Evolutionary conservation across 2,329 filamentous ascomycete genomes (phyloP), one percentile per base, ranked within the genome.

Genomic region (Colletotrichum camelliae): DNA sequence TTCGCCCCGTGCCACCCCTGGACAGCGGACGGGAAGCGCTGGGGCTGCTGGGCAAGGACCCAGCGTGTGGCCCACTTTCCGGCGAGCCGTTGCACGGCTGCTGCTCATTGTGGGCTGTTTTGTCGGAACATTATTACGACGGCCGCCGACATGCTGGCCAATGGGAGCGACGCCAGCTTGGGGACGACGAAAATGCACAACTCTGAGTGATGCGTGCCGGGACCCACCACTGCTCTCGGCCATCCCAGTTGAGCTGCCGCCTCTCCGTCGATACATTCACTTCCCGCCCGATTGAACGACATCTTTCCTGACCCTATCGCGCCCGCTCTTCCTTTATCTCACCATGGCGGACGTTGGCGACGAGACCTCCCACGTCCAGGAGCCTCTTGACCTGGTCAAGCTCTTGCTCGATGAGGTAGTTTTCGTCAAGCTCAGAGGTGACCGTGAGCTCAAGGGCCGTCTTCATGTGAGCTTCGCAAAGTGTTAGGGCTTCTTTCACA

Each of bases 401-500:
- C 92, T 99, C 72, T 95, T 96, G 80, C 91, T 99, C 64, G 96
- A 98, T 85, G 97, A 99, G 86, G 92, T 97, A 61, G 97, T 99
- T 67, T 98, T 98, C 86, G 96, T 99, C 79, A 98, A 98, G 91
- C 90, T 99, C 79, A 92, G 97, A 82, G 97, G 97, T 80, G 97
- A 99, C 85, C 92, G 97, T 79, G 97, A 99, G 88, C 90, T 99
- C 79, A 97, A 98, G 87, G 97, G 97, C 78, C 93, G 96, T 82
- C 90, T 99, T 82, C 97, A 99, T 86, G 97, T 98, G 87, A 82
- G 93, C 86, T 10, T 15, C 4, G 37, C 48, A 57, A n/a, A 12
- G 80, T 76, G 83, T 67, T 27, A 3, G 67, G 21, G 61, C 24
- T 8, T 58, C 13, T 35, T 39, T 67, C 37, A 77, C 48, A 57